Evolutionary conservation across 169 alveolate genomes (phyloP).

Genomic region (Blepharisma undulans): DNA sequence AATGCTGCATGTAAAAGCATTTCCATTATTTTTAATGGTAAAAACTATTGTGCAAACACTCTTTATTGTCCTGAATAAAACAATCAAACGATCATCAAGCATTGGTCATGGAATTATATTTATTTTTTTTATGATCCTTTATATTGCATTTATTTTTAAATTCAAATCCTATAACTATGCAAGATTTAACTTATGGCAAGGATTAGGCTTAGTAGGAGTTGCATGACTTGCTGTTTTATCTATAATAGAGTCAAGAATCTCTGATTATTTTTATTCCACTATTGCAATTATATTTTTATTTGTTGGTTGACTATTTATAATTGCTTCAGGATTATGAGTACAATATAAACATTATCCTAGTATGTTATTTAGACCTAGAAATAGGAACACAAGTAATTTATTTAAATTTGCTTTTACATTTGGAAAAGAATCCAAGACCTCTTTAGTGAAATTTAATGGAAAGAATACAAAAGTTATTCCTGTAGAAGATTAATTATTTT

Average conservation of each 20-base stretch:
- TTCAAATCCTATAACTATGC: slow-evolving; percentile 29
- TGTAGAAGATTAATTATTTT: background rate
- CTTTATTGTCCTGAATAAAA: background rate
- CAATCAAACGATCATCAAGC: background rate
- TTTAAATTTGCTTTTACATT: background rate
- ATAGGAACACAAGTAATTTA: background rate
- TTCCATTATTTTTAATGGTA: background rate
- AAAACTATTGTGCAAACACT: background rate
- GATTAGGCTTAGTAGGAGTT: background rate
- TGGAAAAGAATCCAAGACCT: background rate
- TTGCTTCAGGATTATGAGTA: background rate
- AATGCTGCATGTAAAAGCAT: background rate
- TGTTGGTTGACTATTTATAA: background rate
- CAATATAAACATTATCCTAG: background rate
- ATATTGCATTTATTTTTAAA: background rate
- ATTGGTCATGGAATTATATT: background rate
- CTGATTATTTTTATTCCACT: background rate
- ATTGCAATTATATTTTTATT: background rate
- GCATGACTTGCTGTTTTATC: background rate
- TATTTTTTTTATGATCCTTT: background rate
- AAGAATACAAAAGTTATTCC: background rate
- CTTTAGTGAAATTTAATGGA: background rate
- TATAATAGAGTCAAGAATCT: background rate
- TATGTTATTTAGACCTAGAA: background rate
- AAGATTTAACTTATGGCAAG: slow-evolving; percentile 14